A percentile compares a stretch with the other conserved stretches of the same genome.
These are phyloP conservation scores for Pythium phragmiticola DNA, from an alignment of 352 stramenopile species.

Conservation along the genomic window DNA sequence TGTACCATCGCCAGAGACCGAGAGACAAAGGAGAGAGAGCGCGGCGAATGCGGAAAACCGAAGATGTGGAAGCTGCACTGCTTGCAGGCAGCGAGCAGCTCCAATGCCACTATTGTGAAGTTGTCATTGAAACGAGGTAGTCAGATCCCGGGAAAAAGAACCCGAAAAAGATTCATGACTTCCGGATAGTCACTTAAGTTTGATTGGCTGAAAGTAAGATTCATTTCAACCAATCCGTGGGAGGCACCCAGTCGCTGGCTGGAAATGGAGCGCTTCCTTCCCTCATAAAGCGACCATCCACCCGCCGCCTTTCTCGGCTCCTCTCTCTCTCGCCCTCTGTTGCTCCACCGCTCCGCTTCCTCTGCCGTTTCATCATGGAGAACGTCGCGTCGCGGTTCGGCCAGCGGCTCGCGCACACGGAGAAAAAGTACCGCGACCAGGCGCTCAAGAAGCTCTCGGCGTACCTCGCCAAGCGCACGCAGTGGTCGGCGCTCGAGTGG, in stretches of 20 bases:
- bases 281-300: constrained; percentile 4
- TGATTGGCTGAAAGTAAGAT: constrained; percentile 17
- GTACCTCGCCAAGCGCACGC: constrained; percentile 63
- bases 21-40: background rate
- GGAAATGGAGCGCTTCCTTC: constrained; percentile 9
- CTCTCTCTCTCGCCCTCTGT: background rate
- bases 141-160: constrained; percentile 4
- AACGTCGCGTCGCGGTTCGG: constrained; percentile 82
- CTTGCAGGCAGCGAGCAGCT: background rate
- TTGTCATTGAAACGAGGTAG: constrained; percentile 5
- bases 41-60: background rate
- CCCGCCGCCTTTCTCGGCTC: no score
- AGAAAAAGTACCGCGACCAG: constrained; percentile 85
- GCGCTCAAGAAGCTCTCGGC: constrained; percentile 80
- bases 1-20: constrained; percentile 37
- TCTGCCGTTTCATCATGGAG: constrained; percentile 36
- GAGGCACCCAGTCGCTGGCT: constrained; percentile 24
- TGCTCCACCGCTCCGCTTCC: background rate
- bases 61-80: constrained; percentile 11
- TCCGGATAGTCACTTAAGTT: constrained; percentile 5
- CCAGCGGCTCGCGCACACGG: constrained; percentile 82
- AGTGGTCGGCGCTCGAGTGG: constrained; percentile 75
- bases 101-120: constrained; percentile 1
- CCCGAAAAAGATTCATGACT: constrained; percentile 8
- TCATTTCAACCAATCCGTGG: constrained; percentile 13